A percentile compares a stretch with the other conserved stretches of the same genome.
Conservation (phyloP, 768 basidiomycete species). For the Russula foetens region DNA sequence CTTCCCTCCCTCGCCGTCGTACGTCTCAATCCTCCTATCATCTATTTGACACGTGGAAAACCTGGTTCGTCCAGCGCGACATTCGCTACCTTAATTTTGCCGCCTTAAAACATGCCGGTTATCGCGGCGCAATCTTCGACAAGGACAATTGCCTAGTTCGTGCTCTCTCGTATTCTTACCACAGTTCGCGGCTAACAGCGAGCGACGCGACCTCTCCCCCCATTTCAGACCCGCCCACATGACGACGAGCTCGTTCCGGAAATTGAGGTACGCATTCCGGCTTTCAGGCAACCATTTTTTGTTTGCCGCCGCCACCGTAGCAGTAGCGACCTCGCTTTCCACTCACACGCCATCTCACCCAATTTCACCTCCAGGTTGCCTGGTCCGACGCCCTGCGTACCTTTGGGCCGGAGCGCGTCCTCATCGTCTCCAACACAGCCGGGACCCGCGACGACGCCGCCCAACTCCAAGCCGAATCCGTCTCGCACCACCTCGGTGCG, state of each 20-base stretch:
- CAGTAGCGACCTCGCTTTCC: too few species aligned
- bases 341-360: not conserved
- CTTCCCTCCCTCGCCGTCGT: constrained; percentile 57
- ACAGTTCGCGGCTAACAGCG: not conserved
- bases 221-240: constrained; percentile 69
- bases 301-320: too few species aligned
- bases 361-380: constrained; percentile 38
- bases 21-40: constrained; percentile 39
- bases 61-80: constrained; percentile 45
- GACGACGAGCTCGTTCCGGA: constrained; percentile 70
- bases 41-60: not conserved
- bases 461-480: constrained; percentile 85
- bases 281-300: not conserved
- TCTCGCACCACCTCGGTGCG: constrained; percentile 63
- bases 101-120: constrained; percentile 65
- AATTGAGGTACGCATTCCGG: constrained; percentile 41
- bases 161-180: not conserved
- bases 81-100: constrained; percentile 79
- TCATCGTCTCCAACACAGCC: constrained; percentile 93
- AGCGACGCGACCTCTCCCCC: constrained; percentile 42
- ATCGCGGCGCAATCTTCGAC: constrained; percentile 88
- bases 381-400: constrained; percentile 66
- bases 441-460: constrained; percentile 73
- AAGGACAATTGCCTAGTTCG: constrained; percentile 92
- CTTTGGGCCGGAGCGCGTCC: constrained; percentile 72